Evolutionary conservation across 371 early-diverging fungal genomes (phyloP).

Genomic region (Funneliformis caledonium): DNA sequence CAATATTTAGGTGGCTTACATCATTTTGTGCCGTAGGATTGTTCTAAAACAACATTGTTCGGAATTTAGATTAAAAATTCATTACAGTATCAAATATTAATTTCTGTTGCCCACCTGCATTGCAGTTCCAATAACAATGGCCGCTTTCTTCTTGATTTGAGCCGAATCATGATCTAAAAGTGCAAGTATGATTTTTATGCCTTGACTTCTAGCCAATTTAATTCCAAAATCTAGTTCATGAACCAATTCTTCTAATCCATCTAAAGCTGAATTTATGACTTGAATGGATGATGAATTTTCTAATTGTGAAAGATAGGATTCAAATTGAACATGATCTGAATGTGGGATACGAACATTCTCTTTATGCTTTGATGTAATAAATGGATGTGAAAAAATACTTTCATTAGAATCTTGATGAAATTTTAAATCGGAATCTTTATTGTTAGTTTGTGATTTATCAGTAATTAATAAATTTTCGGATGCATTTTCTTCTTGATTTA

Average conservation of each 20-base stretch:
- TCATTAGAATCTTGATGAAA: slow-evolving; percentile 38
- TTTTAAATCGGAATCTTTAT: slow-evolving; percentile 9
- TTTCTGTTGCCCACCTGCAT: slow-evolving; percentile 46
- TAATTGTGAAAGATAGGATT: slow-evolving; percentile 41
- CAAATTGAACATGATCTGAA: slow-evolving; percentile 44
- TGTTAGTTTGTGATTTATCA: slow-evolving; percentile 8
- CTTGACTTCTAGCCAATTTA: slow-evolving; percentile 44
- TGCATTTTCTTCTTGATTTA: slow-evolving; percentile 40
- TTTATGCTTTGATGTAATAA: slow-evolving; percentile 19
- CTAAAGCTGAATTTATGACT: slow-evolving; percentile 45
- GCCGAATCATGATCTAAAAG: slow-evolving; percentile 45
- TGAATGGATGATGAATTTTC: slow-evolving; percentile 26
- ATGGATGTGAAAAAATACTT: neutral
- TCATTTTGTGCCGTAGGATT: slow-evolving; percentile 52
- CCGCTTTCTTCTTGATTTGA: slow-evolving; percentile 42
- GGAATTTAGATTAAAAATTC: slow-evolving; percentile 34
- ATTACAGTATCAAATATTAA: slow-evolving; percentile 20
- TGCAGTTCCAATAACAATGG: slow-evolving; percentile 46
- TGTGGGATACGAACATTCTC: slow-evolving; percentile 37
- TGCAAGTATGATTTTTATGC: slow-evolving; percentile 43
- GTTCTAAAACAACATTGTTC: slow-evolving; percentile 52
- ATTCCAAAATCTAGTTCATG: slow-evolving; percentile 57
- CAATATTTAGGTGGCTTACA: slow-evolving; percentile 43
- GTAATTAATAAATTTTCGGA: slow-evolving; percentile 7
- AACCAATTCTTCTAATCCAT: slow-evolving; percentile 50